Percentiles rank a stretch among this genome's conserved stretches.
Conservation (phyloP, 2,329 filamentous ascomycete species). For the Sclerotinia subarctica region DNA sequence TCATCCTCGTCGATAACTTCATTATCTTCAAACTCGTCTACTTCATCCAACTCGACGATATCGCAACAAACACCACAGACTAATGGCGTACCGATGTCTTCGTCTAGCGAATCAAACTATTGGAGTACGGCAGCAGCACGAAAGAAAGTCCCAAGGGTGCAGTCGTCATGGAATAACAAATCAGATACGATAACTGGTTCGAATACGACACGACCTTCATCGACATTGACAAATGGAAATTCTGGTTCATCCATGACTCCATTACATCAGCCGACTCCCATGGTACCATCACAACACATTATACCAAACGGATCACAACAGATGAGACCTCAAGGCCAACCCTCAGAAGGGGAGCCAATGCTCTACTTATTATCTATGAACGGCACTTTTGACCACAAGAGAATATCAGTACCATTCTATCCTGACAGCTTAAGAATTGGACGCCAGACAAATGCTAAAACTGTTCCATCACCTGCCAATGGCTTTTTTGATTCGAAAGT, state of each 20-base stretch:
- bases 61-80: slow-evolving; percentile 58
- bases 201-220: slow-evolving; percentile 56
- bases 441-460: slow-evolving; percentile 95
- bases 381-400: slow-evolving; percentile 94
- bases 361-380: slow-evolving; percentile 88
- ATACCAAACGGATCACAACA: slow-evolving; percentile 55
- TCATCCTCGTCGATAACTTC: slow-evolving; percentile 85
- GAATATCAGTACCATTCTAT: slow-evolving; percentile 85
- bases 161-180: slow-evolving; percentile 64
- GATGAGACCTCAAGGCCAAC: slow-evolving; percentile 42
- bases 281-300: slow-evolving; percentile 67
- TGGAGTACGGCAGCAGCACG: slow-evolving; percentile 44
- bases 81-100: slow-evolving; percentile 51
- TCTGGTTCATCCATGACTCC: slow-evolving; percentile 61
- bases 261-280: slow-evolving; percentile 54
- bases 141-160: slow-evolving; percentile 49
- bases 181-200: slow-evolving; percentile 62
- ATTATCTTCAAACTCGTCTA: slow-evolving; percentile 56
- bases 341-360: slow-evolving; percentile 64
- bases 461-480: slow-evolving; percentile 83
- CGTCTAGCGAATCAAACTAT: slow-evolving; percentile 29
- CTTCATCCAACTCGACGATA: slow-evolving; percentile 61
- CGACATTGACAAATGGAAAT: slow-evolving; percentile 56
- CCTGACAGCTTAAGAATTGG: slow-evolving; percentile 96
- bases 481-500: slow-evolving; percentile 99